These are phyloP conservation scores for Alternaria ethzedia DNA, from an alignment of 2,329 filamentous ascomycete species.

Conservation along the genomic window DNA sequence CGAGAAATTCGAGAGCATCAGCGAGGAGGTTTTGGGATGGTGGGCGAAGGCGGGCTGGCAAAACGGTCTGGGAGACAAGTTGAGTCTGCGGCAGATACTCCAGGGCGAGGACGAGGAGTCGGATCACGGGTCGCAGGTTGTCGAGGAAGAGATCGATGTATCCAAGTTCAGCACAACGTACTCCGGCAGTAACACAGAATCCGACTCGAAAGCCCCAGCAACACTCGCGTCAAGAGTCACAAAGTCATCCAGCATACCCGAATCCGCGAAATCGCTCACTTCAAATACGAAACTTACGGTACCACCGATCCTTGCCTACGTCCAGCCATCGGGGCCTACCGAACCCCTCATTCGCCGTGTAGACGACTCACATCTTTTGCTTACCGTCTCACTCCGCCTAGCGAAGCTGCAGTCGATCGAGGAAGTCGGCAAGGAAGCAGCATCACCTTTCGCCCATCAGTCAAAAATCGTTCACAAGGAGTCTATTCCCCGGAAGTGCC, in stretches of 20 bases:
- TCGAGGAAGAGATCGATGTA: constrained; percentile 63
- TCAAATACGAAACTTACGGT: constrained; percentile 55
- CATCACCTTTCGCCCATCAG: constrained; percentile 77
- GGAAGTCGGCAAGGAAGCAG: constrained; percentile 58
- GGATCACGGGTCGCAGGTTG: constrained; percentile 39
- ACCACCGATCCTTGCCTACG: constrained; percentile 80
- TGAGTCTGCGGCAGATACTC: constrained; percentile 73
- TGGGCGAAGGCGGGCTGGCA: constrained; percentile 97
- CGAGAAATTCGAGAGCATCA: constrained; percentile 82
- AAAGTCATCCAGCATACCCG: constrained; percentile 36
- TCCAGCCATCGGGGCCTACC: constrained; percentile 69
- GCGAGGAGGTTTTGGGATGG: constrained; percentile 91
- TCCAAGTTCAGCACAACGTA: constrained; percentile 60
- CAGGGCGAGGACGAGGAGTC: constrained; percentile 53
- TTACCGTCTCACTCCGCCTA: constrained; percentile 81
- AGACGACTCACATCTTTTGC: constrained; percentile 82
- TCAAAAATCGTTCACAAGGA: constrained; percentile 84
- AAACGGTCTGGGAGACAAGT: constrained; percentile 75
- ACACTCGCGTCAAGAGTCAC: constrained; percentile 48
- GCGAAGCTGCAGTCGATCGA: constrained; percentile 80
- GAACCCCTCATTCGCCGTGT: constrained; percentile 80
- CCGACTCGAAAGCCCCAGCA: constrained; percentile 15
- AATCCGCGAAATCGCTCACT: constrained; percentile 34
- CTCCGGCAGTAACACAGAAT: constrained; percentile 33
- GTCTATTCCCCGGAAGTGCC: constrained; percentile 79